These are phyloP conservation scores for Fusarium dlaminii DNA, from an alignment of 2,329 filamentous ascomycete genomes.

Conservation along the genomic window DNA sequence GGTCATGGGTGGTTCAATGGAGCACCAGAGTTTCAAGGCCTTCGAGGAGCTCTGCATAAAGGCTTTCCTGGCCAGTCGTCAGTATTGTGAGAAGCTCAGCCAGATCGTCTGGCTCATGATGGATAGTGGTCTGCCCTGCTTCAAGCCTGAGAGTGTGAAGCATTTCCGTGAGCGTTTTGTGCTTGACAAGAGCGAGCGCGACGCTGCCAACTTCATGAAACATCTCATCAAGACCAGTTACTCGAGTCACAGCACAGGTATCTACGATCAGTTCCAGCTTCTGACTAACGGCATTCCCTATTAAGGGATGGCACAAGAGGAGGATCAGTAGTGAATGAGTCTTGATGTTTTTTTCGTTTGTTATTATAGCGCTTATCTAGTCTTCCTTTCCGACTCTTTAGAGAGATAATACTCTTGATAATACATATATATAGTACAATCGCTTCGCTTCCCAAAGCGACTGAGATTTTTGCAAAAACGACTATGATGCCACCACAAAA, in stretches of 20 bases:
- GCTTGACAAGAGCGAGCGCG: constrained; percentile 87
- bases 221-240: constrained; percentile 91
- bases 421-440: constrained; percentile 21
- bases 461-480: not conserved
- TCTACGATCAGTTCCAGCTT: constrained; percentile 98
- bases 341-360: not conserved
- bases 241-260: constrained; percentile 87
- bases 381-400: not conserved
- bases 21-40: constrained; percentile 89
- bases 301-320: constrained; percentile 52
- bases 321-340: not conserved
- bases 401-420: constrained; percentile 11
- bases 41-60: constrained; percentile 98
- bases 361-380: constrained; percentile 1
- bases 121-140: constrained; percentile 94
- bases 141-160: constrained; percentile 93
- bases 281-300: constrained; percentile 98
- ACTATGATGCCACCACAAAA: not conserved
- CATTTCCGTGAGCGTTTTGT: constrained; percentile 95
- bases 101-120: constrained; percentile 96
- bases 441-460: not conserved
- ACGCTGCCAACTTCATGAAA: constrained; percentile 94
- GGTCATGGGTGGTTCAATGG: constrained; percentile 92
- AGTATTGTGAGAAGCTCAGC: constrained; percentile 86
- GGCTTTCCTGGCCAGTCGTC: constrained; percentile 87